Percentiles rank a stretch among this genome's conserved stretches.
phyloP scores from a whole-genome alignment of 257 asterid species.

The Rubia yunnanensis region DNA sequence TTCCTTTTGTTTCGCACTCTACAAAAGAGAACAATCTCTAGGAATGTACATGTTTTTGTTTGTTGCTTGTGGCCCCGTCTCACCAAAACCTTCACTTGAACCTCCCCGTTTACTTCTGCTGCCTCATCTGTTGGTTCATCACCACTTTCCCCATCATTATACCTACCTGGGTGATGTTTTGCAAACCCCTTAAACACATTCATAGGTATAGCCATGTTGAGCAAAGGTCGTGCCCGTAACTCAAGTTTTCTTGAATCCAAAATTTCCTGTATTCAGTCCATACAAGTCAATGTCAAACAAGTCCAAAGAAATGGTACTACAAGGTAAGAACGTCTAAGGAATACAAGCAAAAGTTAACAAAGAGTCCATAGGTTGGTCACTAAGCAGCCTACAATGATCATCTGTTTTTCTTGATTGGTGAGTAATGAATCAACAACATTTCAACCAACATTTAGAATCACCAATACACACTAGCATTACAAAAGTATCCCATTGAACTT shows the following conservation, averaged over 20 bases:
- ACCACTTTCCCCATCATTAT: slow-evolving; percentile 74
- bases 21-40: no score
- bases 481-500: no score
- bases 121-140: slow-evolving; percentile 84
- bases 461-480: not conserved
- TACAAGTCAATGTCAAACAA: not conserved
- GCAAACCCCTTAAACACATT: slow-evolving; percentile 66
- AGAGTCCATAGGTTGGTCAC: not conserved
- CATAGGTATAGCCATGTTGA: no score
- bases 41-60: no score
- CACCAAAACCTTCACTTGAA: no score
- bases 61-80: no score
- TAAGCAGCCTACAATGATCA: not conserved
- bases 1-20: no score
- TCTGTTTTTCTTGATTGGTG: not conserved
- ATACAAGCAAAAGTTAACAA: no score
- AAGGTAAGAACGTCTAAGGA: no score
- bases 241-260: slow-evolving; percentile 72
- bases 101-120: no score
- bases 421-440: not conserved
- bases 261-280: slow-evolving; percentile 62
- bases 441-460: not conserved
- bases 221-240: no score
- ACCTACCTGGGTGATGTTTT: slow-evolving; percentile 66
- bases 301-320: not conserved